Evolutionary conservation across 148 eudicot species (phyloP), one percentile per base, ranked within the genome.

Genomic region (Polygonum aviculare): DNA sequence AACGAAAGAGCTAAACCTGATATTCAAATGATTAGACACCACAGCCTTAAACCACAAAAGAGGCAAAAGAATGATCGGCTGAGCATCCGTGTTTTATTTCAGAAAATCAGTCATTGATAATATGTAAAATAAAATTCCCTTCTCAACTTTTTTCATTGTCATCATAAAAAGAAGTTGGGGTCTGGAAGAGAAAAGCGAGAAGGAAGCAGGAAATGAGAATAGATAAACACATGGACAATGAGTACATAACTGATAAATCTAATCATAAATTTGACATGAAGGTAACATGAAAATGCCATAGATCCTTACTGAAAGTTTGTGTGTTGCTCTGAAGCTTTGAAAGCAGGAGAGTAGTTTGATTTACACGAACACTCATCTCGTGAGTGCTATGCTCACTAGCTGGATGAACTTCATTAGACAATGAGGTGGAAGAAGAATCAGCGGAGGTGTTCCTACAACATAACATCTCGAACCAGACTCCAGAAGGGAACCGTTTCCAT

Each of bases 401-500:
- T 76, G 76, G 44, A 44, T 49, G 40, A 78, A 70, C 22, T 54
- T 36, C 79, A 35, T 18, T 73, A 79, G 72, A 71, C 48, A 73
- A 71, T 57, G 77, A 81, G 35, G 52, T 67, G 47, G 62, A 76
- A 18, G 79, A 55, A 69, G 83, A 71, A 69, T 75, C 31, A 79
- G 21, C 60, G 48, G 82, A 79, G 76, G 75, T 73, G 77, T 77
- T 77, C 76, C 79, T 86, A 77, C 74, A 81, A 69, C 73, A 65
- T 60, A 82, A 35, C 55, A 84, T 72, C 77, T 93, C 90, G 76
- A 95, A 81, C 96, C 96, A 95, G 77, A 93, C 77, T 77, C 97
- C 97, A 74, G 82, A 86, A 26, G 99, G 97, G 79, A 89, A 93
- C 86, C 97, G 85, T 78, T 81, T 86, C 39, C 85, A 85, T 67